Conservation (phyloP, 2,329 filamentous ascomycete genomes). For the Beauveria sp. region DNA sequence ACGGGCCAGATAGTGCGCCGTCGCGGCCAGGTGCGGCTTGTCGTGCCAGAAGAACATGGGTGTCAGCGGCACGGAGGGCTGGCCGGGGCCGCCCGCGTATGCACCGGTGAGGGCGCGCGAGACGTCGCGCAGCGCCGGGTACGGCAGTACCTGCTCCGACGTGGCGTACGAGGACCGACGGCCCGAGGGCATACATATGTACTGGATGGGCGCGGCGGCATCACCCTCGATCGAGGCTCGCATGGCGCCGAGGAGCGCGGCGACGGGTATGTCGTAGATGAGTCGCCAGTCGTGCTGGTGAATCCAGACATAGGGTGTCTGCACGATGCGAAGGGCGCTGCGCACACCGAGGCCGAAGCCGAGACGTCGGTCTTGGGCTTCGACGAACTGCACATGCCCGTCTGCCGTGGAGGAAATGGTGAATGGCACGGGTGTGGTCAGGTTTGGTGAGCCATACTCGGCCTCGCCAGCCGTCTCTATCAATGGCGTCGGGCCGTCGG, state of each 20-base stretch:
- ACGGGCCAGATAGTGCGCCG: constrained; percentile 39
- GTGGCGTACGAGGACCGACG: constrained; percentile 44
- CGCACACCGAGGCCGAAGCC: constrained; percentile 48
- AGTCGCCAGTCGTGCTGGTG: constrained; percentile 52
- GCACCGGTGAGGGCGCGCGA: constrained; percentile 35
- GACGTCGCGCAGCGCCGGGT: constrained; percentile 32
- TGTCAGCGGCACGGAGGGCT: constrained; percentile 35
- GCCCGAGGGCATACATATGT: constrained; percentile 45
- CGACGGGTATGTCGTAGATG: constrained; percentile 35
- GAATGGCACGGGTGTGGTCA: constrained; percentile 30
- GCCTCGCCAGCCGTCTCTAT: constrained; percentile 26
- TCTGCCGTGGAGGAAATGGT: constrained; percentile 27
- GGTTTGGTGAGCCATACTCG: constrained; percentile 37
- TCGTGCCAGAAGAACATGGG: constrained; percentile 54
- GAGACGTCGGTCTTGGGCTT: constrained; percentile 36
- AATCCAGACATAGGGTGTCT: constrained; percentile 47
- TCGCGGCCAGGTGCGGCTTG: constrained; percentile 45
- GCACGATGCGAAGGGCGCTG: constrained; percentile 37
- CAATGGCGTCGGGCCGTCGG: neutral
- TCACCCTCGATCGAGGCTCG: constrained; percentile 21
- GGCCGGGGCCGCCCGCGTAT: constrained; percentile 21
- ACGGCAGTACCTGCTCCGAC: constrained; percentile 37
- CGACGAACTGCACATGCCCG: constrained; percentile 38
- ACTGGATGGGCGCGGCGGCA: constrained; percentile 34
- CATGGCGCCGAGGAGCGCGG: constrained; percentile 40